Conservation (phyloP, 2,329 filamentous ascomycete species). For the Fusarium abutilonis region DNA sequence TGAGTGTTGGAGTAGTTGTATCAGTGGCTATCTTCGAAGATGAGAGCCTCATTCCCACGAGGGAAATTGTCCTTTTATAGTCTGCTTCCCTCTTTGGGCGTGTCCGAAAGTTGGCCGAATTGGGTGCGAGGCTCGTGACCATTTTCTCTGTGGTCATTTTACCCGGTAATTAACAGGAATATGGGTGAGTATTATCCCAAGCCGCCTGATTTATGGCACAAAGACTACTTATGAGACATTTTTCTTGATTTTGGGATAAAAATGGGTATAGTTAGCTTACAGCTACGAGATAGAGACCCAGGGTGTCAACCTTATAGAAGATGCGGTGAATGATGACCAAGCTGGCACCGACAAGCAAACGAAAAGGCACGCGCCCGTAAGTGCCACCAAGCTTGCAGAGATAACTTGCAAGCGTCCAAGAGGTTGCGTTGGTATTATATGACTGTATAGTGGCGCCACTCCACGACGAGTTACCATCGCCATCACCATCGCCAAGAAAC, state of each 20-base stretch:
- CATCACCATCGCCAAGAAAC: conserved; percentile 55
- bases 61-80: too few relatives aligned
- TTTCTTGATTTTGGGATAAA: conserved; percentile 57
- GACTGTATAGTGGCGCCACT: conserved; percentile 62
- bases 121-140: neutral
- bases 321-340: conserved; percentile 57
- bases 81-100: neutral
- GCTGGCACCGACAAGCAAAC: conserved; percentile 59
- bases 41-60: too few relatives aligned
- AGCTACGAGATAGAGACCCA: neutral
- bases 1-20: too few relatives aligned
- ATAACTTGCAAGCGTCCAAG: conserved; percentile 63
- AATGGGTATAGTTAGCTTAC: conserved; percentile 46
- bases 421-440: conserved; percentile 58
- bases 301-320: conserved; percentile 51
- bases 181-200: neutral
- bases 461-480: conserved; percentile 61
- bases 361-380: conserved; percentile 61
- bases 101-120: conserved; percentile 31
- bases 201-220: too few relatives aligned
- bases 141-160: too few relatives aligned
- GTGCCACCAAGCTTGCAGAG: conserved; percentile 58
- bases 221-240: conserved; percentile 46
- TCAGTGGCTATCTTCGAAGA: too few relatives aligned
- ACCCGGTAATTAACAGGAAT: neutral